phyloP scores from a whole-genome alignment of 257 asterid genomes.

The Solanum gandarillasii region DNA sequence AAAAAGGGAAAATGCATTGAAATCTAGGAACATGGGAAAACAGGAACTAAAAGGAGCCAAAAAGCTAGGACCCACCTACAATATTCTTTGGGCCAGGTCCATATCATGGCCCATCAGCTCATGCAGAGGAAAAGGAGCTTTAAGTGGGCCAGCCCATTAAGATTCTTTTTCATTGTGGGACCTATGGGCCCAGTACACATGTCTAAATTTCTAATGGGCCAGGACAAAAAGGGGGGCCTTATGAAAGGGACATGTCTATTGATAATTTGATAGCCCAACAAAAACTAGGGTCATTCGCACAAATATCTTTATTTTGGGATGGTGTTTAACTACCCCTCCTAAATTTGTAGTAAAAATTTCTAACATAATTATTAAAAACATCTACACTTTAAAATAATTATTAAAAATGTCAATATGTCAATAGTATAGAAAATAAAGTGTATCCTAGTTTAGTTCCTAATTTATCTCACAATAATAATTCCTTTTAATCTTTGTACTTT shows the following conservation, averaged over 20 bases:
- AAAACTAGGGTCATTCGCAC: too few species aligned
- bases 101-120: neutral
- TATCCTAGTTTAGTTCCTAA: too few species aligned
- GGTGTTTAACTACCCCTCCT: too few species aligned
- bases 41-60: neutral
- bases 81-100: conserved; percentile 11
- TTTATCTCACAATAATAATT: too few species aligned
- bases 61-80: neutral
- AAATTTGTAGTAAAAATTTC: too few species aligned
- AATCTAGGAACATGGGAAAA: neutral
- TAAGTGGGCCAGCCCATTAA: neutral
- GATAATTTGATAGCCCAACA: neutral
- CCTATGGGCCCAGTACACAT: neutral
- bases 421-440: too few species aligned
- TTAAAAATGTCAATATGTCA: too few species aligned
- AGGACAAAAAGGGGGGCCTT: neutral
- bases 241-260: neutral
- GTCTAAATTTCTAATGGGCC: neutral
- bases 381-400: too few species aligned
- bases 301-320: too few species aligned
- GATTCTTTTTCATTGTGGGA: neutral
- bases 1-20: neutral
- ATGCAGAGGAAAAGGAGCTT: neutral
- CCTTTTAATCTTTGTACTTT: too few species aligned
- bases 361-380: too few species aligned